A percentile compares a stretch with the other conserved stretches of the same genome.
Evolutionary conservation across 2,329 filamentous ascomycete genomes (phyloP).

Genomic region (Ambrosiella xylebori): DNA sequence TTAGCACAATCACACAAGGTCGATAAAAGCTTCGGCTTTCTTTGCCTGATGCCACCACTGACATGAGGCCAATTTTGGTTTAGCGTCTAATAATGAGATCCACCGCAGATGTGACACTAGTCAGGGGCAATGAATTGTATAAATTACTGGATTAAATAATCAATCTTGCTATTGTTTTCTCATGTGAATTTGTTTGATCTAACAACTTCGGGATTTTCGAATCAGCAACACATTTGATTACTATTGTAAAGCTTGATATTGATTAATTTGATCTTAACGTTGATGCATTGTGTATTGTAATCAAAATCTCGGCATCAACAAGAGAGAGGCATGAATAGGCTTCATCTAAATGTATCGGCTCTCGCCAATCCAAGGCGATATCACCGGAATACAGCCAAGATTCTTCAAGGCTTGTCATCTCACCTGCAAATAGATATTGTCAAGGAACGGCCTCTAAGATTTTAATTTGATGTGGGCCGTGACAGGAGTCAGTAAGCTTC

Average conservation of each 20-base stretch:
- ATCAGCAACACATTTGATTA: too few species aligned
- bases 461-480: background rate
- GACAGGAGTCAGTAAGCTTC: background rate
- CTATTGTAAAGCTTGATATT: too few species aligned
- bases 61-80: background rate
- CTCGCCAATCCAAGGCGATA: background rate
- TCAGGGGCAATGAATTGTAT: background rate
- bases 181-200: background rate
- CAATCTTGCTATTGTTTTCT: too few species aligned
- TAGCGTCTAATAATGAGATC: background rate
- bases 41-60: background rate
- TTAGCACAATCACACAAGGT: background rate
- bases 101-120: background rate
- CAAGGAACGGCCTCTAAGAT: background rate
- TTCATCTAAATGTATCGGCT: background rate
- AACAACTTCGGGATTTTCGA: background rate
- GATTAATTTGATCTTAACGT: too few species aligned
- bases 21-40: background rate
- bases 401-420: background rate
- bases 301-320: too few species aligned
- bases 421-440: background rate
- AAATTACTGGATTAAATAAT: background rate
- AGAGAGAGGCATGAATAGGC: too few species aligned
- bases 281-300: too few species aligned
- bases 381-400: background rate